Percentiles rank a stretch among this genome's conserved stretches.
phyloP scores from a whole-genome alignment of 1,284 basidiomycete species.

The Papiliotrema laurentii region DNA sequence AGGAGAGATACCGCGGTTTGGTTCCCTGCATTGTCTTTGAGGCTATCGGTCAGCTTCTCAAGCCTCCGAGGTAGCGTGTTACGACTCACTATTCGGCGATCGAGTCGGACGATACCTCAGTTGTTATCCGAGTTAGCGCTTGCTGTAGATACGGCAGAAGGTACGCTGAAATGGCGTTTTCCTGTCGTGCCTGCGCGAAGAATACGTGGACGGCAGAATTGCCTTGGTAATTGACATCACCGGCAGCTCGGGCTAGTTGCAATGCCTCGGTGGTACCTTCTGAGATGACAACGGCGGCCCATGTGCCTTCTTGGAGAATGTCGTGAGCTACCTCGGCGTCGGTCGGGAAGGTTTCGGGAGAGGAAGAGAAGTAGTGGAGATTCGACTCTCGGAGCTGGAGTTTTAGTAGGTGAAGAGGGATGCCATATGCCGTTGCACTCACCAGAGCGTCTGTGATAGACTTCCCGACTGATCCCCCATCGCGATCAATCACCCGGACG shows the following conservation, averaged over 20 bases:
- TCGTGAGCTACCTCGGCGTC: conserved; percentile 23
- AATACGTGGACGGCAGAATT: conserved; percentile 30
- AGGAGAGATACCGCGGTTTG: conserved; percentile 52
- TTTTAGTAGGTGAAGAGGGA: neutral
- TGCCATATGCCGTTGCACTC: conserved; percentile 1
- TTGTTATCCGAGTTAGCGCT: conserved; percentile 27
- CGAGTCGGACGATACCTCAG: conserved; percentile 22
- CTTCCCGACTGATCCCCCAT: conserved; percentile 49
- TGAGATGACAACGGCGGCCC: conserved; percentile 42
- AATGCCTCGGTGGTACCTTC: conserved; percentile 28
- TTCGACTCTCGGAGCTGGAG: conserved; percentile 18
- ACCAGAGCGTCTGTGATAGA: conserved; percentile 31
- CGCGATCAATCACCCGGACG: conserved; percentile 52
- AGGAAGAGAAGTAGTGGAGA: conserved; percentile 34
- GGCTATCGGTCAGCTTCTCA: conserved; percentile 20
- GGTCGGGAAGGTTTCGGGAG: conserved; percentile 29
- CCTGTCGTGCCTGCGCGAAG: conserved; percentile 47
- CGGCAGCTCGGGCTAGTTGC: conserved; percentile 26
- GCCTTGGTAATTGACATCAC: conserved; percentile 33
- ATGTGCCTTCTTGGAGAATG: conserved; percentile 41
- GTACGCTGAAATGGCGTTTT: conserved; percentile 43
- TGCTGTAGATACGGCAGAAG: conserved; percentile 36
- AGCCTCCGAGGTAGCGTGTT: no score
- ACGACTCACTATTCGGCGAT: conserved; percentile 31
- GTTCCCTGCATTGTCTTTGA: conserved; percentile 41